These are phyloP conservation scores for Microcos paniculata DNA, from an alignment of 345 rosid genomes.

Conservation along the genomic window DNA sequence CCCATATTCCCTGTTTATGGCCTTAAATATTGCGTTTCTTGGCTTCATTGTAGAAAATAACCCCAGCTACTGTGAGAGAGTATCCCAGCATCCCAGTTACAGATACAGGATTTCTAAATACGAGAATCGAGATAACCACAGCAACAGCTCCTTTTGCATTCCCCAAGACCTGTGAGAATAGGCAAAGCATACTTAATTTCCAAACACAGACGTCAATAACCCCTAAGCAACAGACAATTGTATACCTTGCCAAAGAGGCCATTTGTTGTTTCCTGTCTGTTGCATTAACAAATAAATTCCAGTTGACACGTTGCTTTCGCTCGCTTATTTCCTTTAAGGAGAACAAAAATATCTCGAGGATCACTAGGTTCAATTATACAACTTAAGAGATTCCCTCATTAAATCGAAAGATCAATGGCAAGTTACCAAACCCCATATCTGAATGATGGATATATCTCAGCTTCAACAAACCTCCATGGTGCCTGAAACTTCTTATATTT, in stretches of 20 bases:
- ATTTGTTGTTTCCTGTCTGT: neutral
- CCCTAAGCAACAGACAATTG: neutral
- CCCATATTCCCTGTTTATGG: neutral
- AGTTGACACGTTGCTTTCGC: neutral
- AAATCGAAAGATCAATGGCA: neutral
- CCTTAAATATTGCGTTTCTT: conserved; percentile 36
- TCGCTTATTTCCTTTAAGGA: neutral
- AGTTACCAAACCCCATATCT: neutral
- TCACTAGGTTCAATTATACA: neutral
- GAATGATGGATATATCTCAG: neutral
- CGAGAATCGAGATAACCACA: conserved; percentile 37
- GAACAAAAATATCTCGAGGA: neutral
- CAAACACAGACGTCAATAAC: neutral
- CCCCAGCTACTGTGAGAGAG: conserved; percentile 37
- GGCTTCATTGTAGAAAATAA: conserved; percentile 44
- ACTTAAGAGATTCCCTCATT: neutral
- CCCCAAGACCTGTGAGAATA: conserved; percentile 36
- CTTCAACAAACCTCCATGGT: neutral
- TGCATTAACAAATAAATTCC: neutral
- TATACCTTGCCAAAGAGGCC: neutral
- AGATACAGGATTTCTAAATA: conserved; percentile 45
- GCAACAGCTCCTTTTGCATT: conserved; percentile 50
- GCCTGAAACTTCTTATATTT: neutral
- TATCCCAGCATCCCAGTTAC: conserved; percentile 49
- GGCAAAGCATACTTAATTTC: neutral